Conservation (phyloP, 805 yeast genomes). For the Kodamaea sagamina region DNA sequence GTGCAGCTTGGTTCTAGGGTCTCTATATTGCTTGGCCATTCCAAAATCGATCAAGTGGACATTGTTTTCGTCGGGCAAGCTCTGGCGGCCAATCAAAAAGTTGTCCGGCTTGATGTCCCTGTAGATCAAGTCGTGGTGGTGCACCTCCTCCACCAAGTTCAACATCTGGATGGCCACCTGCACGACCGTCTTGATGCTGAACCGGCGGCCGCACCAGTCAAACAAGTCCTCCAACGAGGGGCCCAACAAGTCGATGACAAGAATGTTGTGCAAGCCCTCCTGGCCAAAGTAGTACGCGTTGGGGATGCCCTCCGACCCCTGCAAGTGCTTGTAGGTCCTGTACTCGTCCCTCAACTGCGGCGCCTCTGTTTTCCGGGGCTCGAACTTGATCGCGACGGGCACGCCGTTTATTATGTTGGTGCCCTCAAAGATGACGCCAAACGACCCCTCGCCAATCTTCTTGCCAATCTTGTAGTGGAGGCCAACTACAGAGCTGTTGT, state of each 20-base stretch:
- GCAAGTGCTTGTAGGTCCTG: conserved; percentile 71
- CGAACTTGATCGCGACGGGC: conserved; percentile 79
- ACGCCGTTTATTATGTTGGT: conserved; percentile 65
- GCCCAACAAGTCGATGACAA: conserved; percentile 75
- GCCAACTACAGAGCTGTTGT: conserved; percentile 50
- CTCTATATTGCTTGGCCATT: conserved; percentile 84
- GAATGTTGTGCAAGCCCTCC: conserved; percentile 77
- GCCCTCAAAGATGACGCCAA: conserved; percentile 84
- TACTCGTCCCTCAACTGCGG: conserved; percentile 83
- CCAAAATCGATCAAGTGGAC: conserved; percentile 82
- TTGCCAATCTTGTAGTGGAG: conserved; percentile 78
- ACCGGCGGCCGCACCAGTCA: conserved; percentile 85
- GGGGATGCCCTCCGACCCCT: conserved; percentile 74
- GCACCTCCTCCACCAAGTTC: conserved; percentile 67
- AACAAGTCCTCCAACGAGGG: conserved; percentile 82
- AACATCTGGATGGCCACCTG: conserved; percentile 80
- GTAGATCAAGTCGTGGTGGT: conserved; percentile 74
- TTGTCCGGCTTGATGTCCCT: conserved; percentile 86
- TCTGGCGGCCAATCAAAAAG: conserved; percentile 68
- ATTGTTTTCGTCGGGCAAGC: conserved; percentile 59
- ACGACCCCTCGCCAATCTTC: conserved; percentile 86
- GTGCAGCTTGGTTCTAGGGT: conserved; percentile 76
- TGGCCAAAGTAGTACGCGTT: conserved; percentile 83
- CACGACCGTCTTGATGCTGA: conserved; percentile 70
- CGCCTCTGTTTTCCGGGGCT: conserved; percentile 77